Percentiles rank a stretch among this genome's conserved stretches.
Conservation (phyloP, 2,329 filamentous ascomycete species). For the Diaporthe citriasiana region DNA sequence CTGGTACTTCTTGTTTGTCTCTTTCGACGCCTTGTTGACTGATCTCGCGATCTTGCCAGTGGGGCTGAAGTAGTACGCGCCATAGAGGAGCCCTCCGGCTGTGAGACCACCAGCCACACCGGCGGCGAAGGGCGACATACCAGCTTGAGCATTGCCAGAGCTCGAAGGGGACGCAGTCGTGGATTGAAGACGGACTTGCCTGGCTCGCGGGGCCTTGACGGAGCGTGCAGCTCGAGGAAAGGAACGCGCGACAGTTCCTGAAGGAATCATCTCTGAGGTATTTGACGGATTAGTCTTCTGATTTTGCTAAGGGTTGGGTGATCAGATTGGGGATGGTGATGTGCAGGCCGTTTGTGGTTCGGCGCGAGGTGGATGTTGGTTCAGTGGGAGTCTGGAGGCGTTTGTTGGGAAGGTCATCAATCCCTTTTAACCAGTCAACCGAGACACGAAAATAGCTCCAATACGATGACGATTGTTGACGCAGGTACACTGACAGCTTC, state of each 20-base stretch:
- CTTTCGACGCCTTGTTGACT: slow-evolving; percentile 55
- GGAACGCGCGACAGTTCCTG: slow-evolving; percentile 37
- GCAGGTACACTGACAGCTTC: background rate
- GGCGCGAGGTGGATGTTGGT: background rate
- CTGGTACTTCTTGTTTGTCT: slow-evolving; percentile 73
- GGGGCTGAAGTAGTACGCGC: slow-evolving; percentile 46
- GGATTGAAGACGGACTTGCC: slow-evolving; percentile 39
- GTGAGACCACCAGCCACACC: slow-evolving; percentile 37
- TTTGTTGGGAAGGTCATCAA: background rate
- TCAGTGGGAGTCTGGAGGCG: background rate
- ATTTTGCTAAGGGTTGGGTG: background rate
- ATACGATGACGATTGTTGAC: slow-evolving; percentile 22
- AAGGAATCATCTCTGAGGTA: slow-evolving; percentile 33
- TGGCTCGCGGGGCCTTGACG: slow-evolving; percentile 15
- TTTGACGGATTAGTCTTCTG: background rate
- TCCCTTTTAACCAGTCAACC: background rate
- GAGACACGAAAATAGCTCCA: background rate
- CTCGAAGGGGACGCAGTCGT: slow-evolving; percentile 38
- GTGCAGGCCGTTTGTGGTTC: background rate
- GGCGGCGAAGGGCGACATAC: slow-evolving; percentile 24
- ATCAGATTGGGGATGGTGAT: background rate
- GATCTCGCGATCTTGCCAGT: slow-evolving; percentile 52
- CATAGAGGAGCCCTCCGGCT: slow-evolving; percentile 37
- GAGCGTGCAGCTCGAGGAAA: slow-evolving; percentile 37
- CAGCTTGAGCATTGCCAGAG: background rate